These are phyloP conservation scores for Heteromeles arbutifolia DNA, from an alignment of 306 rosid species.

Conservation along the genomic window DNA sequence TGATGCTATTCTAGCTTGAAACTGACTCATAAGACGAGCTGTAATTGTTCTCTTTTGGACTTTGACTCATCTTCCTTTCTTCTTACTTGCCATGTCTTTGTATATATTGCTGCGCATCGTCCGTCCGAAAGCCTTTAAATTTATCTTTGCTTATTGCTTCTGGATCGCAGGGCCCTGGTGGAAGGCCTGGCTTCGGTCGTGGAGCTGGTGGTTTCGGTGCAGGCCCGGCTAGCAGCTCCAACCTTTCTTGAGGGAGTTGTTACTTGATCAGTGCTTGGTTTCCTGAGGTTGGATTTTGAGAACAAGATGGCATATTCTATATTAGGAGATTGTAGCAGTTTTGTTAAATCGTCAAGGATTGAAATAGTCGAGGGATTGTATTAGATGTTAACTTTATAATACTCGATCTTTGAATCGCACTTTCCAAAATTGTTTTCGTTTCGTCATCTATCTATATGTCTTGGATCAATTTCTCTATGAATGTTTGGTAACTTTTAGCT, in stretches of 20 bases:
- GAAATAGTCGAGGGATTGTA: background rate
- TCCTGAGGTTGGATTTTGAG: background rate
- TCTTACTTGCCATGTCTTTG: background rate
- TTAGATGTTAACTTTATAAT: background rate
- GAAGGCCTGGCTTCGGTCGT: slow-evolving; percentile 50
- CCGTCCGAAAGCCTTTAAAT: background rate
- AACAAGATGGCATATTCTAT: background rate
- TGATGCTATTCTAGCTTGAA: background rate
- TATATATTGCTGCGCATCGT: background rate
- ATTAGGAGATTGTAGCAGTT: slow-evolving; percentile 3
- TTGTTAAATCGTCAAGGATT: background rate
- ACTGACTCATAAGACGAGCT: background rate
- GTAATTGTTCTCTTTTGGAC: background rate
- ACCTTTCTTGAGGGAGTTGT: slow-evolving; percentile 21
- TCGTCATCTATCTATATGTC: background rate
- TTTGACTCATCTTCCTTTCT: background rate
- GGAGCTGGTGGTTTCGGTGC: slow-evolving; percentile 47
- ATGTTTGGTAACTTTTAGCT: background rate
- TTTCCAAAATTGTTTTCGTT: background rate
- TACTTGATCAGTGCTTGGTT: background rate
- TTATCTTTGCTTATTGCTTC: background rate
- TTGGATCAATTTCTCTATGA: background rate
- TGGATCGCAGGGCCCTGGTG: slow-evolving; percentile 29
- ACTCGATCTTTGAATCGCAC: background rate
- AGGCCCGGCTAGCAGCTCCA: slow-evolving; percentile 43